A percentile compares a stretch with the other conserved stretches of the same genome.
Evolutionary conservation across 192 early-diverging fungal genomes (phyloP).

Genomic region (Umbelopsis isabellina): DNA sequence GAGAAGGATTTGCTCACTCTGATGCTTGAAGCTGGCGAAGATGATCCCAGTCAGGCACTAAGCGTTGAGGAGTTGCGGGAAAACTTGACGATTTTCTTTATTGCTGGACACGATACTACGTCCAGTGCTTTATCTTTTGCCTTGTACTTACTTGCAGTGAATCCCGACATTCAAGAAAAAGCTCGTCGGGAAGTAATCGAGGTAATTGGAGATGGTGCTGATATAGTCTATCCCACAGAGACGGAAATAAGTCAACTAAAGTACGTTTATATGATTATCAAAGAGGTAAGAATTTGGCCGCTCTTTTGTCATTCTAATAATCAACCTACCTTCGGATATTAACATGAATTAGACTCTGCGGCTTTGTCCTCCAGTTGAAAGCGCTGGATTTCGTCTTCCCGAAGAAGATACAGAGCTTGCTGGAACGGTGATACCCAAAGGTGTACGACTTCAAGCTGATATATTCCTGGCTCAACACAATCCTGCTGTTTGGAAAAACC

Average conservation of each 20-base stretch:
- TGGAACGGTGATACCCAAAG: constrained; percentile 19
- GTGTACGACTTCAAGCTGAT: neutral
- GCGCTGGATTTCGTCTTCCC: neutral
- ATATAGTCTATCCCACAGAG: constrained; percentile 35
- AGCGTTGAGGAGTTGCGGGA: constrained; percentile 14
- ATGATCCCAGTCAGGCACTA: neutral
- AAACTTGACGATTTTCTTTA: neutral
- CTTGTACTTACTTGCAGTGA: constrained; percentile 24
- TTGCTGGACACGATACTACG: constrained; percentile 28
- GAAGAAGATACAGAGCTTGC: constrained; percentile 9
- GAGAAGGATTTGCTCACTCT: constrained; percentile 39
- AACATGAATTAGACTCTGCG: too few species aligned
- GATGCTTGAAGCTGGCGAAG: constrained; percentile 32
- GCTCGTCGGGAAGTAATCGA: constrained; percentile 28
- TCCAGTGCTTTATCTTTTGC: constrained; percentile 12
- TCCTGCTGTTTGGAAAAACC: constrained; percentile 40
- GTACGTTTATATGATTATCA: constrained; percentile 39
- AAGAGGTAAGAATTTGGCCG: constrained; percentile 13
- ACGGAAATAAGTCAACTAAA: constrained; percentile 54
- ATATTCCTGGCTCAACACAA: constrained; percentile 19
- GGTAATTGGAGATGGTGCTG: constrained; percentile 10
- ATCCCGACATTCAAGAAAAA: constrained; percentile 29
- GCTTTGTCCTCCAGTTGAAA: too few species aligned
- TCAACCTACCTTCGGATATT: too few species aligned
- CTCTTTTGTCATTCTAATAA: too few species aligned